Evolutionary conservation across 768 basidiomycete genomes (phyloP).

Genomic region (Lactifluus volemus): DNA sequence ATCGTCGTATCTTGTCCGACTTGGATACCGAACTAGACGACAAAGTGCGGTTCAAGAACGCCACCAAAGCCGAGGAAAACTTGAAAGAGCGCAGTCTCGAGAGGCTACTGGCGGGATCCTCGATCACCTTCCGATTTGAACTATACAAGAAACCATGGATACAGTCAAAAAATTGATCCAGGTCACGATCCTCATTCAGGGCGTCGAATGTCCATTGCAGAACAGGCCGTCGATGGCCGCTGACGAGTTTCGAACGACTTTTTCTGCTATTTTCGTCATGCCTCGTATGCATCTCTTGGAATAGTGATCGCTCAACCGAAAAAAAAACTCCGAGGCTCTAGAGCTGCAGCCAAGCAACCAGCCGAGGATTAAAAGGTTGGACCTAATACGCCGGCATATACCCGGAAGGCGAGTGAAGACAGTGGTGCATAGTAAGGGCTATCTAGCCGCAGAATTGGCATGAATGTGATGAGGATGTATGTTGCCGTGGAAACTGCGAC

Average conservation of each 20-base stretch:
- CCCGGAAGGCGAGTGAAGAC: background rate
- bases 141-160: background rate
- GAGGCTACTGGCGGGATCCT: background rate
- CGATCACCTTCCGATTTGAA: too few species aligned
- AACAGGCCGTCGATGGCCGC: background rate
- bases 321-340: background rate
- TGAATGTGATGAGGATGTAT: background rate
- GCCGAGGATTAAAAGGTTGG: background rate
- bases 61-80: background rate
- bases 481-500: background rate
- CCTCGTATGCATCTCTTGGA: too few species aligned
- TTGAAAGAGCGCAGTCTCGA: background rate
- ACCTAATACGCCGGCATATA: too few species aligned
- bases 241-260: background rate
- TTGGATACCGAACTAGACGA: background rate
- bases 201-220: too few species aligned
- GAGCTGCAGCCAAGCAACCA: too few species aligned
- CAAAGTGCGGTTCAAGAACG: background rate
- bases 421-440: background rate
- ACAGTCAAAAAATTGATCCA: background rate
- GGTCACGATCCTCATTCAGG: background rate
- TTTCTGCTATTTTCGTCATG: background rate
- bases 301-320: too few species aligned
- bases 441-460: background rate
- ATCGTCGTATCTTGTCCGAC: too few species aligned